Evolutionary conservation across 176 grass and related monocot genomes (phyloP).

Genomic region (Canna indica): DNA sequence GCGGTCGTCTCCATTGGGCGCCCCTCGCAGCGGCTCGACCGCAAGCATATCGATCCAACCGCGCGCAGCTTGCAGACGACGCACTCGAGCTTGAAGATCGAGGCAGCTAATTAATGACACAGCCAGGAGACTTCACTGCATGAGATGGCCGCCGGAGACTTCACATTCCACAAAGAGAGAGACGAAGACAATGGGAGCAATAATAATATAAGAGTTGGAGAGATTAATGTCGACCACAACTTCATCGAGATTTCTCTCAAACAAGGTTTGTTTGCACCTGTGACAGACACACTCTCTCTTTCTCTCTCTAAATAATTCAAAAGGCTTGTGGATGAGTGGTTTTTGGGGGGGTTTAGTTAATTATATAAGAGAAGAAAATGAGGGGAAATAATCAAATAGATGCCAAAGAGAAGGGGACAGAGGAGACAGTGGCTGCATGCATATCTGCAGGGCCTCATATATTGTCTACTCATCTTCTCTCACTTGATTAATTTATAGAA

Average conservation of each 20-base stretch:
- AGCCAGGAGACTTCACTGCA: too few species aligned
- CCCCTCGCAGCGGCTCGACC: conserved; percentile 1
- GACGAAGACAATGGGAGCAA: conserved; percentile 1
- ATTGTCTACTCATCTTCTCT: too few species aligned
- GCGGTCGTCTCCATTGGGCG: conserved; percentile 8
- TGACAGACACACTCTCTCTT: conserved; percentile 18
- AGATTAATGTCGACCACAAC: conserved; percentile 59
- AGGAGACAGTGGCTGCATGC: conserved; percentile 33
- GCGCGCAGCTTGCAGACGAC: too few species aligned
- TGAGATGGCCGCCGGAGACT: too few species aligned
- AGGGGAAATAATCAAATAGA: background rate
- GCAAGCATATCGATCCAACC: conserved; percentile 7
- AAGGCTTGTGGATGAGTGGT: conserved; percentile 57
- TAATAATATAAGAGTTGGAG: conserved; percentile 26
- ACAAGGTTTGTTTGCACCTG: conserved; percentile 31
- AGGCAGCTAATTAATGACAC: background rate
- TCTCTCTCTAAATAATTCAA: conserved; percentile 41
- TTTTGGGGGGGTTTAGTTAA: too few species aligned
- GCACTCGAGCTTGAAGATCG: too few species aligned
- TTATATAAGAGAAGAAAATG: background rate
- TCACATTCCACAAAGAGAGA: background rate
- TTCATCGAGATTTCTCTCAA: conserved; percentile 36
- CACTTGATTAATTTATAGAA: background rate
- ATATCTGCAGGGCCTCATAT: conserved; percentile 43
- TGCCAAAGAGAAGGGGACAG: conserved; percentile 11